Evolutionary conservation across 371 early-diverging fungal species (phyloP).

Genomic region (Mortierella sp.): DNA sequence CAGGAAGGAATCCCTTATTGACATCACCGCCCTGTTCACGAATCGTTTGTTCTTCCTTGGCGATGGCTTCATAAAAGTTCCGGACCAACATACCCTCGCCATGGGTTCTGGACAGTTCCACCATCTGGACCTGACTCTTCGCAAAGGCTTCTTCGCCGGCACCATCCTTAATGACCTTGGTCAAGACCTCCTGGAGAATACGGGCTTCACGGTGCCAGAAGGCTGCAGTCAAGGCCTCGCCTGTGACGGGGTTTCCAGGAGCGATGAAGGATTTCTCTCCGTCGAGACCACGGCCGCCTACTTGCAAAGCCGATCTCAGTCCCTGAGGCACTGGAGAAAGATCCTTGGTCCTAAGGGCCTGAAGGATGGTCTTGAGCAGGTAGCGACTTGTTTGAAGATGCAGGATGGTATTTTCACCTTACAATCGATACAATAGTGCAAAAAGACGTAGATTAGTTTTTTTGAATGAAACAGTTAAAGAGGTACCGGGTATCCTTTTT

Average conservation of each 20-base stretch:
- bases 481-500: no score
- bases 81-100: constrained; percentile 75
- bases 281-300: constrained; percentile 5
- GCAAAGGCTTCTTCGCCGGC: constrained; percentile 51
- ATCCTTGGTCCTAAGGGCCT: constrained; percentile 34
- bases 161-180: constrained; percentile 42
- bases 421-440: background rate
- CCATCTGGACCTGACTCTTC: constrained; percentile 53
- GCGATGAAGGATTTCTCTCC: constrained; percentile 34
- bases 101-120: constrained; percentile 74
- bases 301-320: constrained; percentile 25
- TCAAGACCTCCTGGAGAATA: constrained; percentile 45
- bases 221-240: constrained; percentile 29
- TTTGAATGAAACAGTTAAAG: no score
- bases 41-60: constrained; percentile 46
- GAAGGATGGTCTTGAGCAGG: constrained; percentile 65
- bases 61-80: constrained; percentile 67
- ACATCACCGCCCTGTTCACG: constrained; percentile 14
- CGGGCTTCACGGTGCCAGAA: constrained; percentile 56
- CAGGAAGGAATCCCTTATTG: constrained; percentile 35
- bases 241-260: constrained; percentile 25
- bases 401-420: constrained; percentile 69
- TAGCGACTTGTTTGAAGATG: constrained; percentile 80
- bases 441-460: background rate
- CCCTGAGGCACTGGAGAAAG: constrained; percentile 34